These are phyloP conservation scores for Metschnikowia colocasiae DNA, from an alignment of 805 yeast species.

Conservation along the genomic window DNA sequence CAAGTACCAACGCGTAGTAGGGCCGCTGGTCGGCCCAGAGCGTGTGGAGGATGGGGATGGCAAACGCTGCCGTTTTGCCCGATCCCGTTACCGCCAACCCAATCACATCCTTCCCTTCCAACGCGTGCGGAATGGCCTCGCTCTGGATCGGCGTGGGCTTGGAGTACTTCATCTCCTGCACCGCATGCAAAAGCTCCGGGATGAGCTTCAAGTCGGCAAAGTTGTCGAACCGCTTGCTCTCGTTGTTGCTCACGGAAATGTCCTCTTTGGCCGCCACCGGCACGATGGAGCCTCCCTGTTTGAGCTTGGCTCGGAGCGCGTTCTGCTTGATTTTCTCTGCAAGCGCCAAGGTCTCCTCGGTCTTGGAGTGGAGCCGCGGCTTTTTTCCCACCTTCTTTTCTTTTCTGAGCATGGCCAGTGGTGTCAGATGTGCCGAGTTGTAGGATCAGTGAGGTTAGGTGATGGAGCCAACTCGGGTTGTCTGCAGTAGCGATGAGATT, in stretches of 20 bases:
- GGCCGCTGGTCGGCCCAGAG: slow-evolving; percentile 88
- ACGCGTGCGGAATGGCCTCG: slow-evolving; percentile 85
- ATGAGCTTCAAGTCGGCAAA: slow-evolving; percentile 62
- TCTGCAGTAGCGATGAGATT: slow-evolving; percentile 3
- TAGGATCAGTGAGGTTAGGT: no score
- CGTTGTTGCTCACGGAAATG: slow-evolving; percentile 8
- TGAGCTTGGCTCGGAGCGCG: slow-evolving; percentile 25
- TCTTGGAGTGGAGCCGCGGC: slow-evolving; percentile 14
- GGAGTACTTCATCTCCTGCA: slow-evolving; percentile 66
- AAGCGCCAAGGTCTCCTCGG: slow-evolving; percentile 40
- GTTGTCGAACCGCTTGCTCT: slow-evolving; percentile 26
- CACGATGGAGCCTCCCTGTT: slow-evolving; percentile 2
- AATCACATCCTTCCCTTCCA: slow-evolving; percentile 86
- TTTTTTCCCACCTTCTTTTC: slow-evolving; percentile 5
- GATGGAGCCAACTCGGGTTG: no score
- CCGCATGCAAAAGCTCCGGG: slow-evolving; percentile 77
- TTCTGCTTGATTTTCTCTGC: slow-evolving; percentile 52
- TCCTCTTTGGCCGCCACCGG: slow-evolving; percentile 1
- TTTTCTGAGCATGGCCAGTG: not conserved
- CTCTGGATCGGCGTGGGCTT: slow-evolving; percentile 93
- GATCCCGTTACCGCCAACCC: slow-evolving; percentile 98
- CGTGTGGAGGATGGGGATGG: slow-evolving; percentile 88
- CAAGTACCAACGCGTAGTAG: slow-evolving; percentile 81
- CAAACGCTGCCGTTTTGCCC: slow-evolving; percentile 98
- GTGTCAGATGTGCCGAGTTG: no score